These are phyloP conservation scores for Gynochthodes officinalis DNA, from an alignment of 257 asterid genomes.

Conservation along the genomic window DNA sequence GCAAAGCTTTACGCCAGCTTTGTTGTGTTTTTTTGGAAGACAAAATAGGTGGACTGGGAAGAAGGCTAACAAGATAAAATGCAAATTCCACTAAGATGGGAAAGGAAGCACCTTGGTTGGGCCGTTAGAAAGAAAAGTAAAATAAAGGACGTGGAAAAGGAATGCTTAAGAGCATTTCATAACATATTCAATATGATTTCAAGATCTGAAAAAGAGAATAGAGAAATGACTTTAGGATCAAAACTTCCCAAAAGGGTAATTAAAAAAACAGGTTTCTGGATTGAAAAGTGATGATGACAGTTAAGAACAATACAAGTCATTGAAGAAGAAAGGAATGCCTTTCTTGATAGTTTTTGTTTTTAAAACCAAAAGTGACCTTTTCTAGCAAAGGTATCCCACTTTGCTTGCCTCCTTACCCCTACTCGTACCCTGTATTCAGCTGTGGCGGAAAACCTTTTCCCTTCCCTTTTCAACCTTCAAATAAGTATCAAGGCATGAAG, in stretches of 20 bases:
- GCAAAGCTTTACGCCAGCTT: background rate
- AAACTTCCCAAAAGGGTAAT: background rate
- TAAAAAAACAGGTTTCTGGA: background rate
- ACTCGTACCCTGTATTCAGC: slow-evolving; percentile 24
- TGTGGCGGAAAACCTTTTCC: slow-evolving; percentile 10
- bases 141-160: background rate
- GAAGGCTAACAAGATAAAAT: background rate
- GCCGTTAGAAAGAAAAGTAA: background rate
- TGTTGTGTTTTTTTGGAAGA: background rate
- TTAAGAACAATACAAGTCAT: background rate
- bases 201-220: background rate
- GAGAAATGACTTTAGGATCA: background rate
- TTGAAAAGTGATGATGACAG: slow-evolving; percentile 5
- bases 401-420: slow-evolving; percentile 30
- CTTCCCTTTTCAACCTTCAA: slow-evolving; percentile 42
- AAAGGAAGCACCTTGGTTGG: background rate
- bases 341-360: slow-evolving; percentile 23
- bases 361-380: slow-evolving; percentile 44
- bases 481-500: slow-evolving; percentile 36
- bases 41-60: background rate
- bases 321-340: slow-evolving; percentile 53
- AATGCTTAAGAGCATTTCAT: background rate
- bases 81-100: background rate
- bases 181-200: background rate
- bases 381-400: slow-evolving; percentile 52